Conservation (phyloP, 2,329 filamentous ascomycete genomes). For the Neofusicoccum laricinum region DNA sequence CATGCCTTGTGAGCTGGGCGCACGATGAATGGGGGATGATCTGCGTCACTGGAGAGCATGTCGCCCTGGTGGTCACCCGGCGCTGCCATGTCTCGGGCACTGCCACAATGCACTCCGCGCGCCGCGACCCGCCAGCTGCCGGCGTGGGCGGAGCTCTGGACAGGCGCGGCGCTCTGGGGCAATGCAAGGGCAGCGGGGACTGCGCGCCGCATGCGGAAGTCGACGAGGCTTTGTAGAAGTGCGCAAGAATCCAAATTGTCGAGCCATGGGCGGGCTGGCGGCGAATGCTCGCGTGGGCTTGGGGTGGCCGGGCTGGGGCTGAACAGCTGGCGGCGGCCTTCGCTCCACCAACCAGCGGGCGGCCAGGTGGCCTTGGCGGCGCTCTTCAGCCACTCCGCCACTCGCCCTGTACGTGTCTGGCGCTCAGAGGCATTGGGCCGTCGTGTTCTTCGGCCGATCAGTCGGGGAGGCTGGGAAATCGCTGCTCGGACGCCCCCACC, state of each 20-base stretch:
- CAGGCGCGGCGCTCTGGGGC: background rate
- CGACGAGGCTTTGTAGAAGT: background rate
- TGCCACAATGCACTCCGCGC: background rate
- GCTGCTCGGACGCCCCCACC: constrained; percentile 8
- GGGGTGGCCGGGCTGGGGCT: background rate
- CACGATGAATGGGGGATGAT: background rate
- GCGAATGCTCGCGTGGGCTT: constrained; percentile 7
- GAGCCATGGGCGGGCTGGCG: background rate
- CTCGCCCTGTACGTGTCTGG: constrained; percentile 1
- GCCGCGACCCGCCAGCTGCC: background rate
- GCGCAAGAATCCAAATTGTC: background rate
- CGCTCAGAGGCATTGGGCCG: background rate
- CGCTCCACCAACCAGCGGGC: background rate
- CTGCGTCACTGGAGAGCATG: background rate
- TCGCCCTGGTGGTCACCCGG: too few relatives aligned
- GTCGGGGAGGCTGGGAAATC: constrained; percentile 9
- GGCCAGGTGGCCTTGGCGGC: background rate
- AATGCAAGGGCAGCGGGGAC: background rate
- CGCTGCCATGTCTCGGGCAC: background rate
- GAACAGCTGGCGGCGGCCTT: background rate
- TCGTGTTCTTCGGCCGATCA: constrained; percentile 8
- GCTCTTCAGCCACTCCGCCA: constrained; percentile 11
- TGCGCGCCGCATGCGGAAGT: background rate
- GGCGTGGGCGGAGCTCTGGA: background rate
- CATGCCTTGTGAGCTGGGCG: background rate